Evolutionary conservation across 495 filamentous ascomycete genomes (phyloP).

Genomic region (Pseudevernia furfuracea): DNA sequence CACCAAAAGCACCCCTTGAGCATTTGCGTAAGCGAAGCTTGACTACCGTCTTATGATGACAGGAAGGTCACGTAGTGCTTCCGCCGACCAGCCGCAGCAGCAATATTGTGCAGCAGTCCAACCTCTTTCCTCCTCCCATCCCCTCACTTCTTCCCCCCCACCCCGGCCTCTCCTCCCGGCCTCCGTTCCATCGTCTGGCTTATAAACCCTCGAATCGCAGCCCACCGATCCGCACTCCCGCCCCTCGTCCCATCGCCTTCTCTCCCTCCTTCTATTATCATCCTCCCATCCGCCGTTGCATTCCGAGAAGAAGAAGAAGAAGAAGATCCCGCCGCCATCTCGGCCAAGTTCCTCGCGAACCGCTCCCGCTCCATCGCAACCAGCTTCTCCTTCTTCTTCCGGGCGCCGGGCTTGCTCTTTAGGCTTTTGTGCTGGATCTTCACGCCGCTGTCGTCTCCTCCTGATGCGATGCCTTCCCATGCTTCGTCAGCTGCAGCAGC

Average conservation of each 20-base stretch:
- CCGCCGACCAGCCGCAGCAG: background rate
- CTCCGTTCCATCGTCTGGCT: constrained; percentile 59
- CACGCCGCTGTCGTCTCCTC: constrained; percentile 25
- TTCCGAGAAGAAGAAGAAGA: background rate
- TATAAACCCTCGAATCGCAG: constrained; percentile 60
- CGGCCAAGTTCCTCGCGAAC: constrained; percentile 72
- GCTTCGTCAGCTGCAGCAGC: constrained; percentile 30
- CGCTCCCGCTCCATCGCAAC: constrained; percentile 71
- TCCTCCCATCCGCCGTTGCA: background rate
- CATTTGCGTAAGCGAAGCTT: background rate
- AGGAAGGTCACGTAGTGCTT: background rate
- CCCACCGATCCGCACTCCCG: constrained; percentile 43
- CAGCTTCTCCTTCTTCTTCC: constrained; percentile 74
- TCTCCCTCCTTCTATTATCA: background rate
- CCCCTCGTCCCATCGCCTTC: background rate
- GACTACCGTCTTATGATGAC: background rate
- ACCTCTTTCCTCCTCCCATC: background rate
- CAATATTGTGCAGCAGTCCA: background rate
- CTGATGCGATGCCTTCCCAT: constrained; percentile 27
- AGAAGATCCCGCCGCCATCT: constrained; percentile 32
- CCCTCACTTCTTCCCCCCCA: constrained; percentile 3
- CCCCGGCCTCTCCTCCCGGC: background rate
- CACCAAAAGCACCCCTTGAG: background rate
- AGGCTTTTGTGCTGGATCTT: constrained; percentile 63
- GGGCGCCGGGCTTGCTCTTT: constrained; percentile 63